Base-by-base conservation (phyloP, 805 yeast species). In the Myxozyma kluyveri region DNA sequence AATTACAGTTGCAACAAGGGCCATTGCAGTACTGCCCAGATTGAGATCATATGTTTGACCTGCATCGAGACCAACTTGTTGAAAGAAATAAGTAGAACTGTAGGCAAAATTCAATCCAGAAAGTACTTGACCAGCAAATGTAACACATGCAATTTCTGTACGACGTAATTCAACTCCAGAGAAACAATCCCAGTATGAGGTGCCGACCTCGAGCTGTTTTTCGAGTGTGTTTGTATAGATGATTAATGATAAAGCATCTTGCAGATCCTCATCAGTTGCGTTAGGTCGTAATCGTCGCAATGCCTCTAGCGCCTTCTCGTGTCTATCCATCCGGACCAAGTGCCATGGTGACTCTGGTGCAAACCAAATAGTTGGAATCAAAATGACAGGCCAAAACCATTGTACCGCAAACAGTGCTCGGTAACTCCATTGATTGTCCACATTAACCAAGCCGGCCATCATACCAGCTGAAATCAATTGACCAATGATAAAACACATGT, bases 381-480 rank as follows among this genome's bases (percentile, higher is more conserved):
- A 63, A 35, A 80, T 79, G 9, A 73, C 62, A 10, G 81, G 77
- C 83, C 83, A 81, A 3, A 72, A 65, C 84, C 84, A 81, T 66
- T 81, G 86, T 9, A 80, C 52, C 2, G 80, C 83, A 63, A 77
- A 79, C 6, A 85, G 84, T 36, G 78, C 69, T 50, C 73, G 69
- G 65, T 77, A 81, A 4, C 80, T 75, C 69, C 72, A 61, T 19
- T 70, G 61, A 32, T 67, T 60, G 1, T 57, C 50, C 52, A 59
- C 55, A 29, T 46, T 29, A 6, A 36, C 26, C 48, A 45, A 26
- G 17, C 23, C 42, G 23, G 27, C 71, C 58, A 73, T 66, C 17
- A 81, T 76, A 50, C 84, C 46, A 9, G 80, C 66, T 6, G 80
- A 71, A 49, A 81, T 67, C 33, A 82, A 68, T 61, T 80, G 48